phyloP scores from a whole-genome alignment of 768 basidiomycete species.

The Kwoniella pini region DNA sequence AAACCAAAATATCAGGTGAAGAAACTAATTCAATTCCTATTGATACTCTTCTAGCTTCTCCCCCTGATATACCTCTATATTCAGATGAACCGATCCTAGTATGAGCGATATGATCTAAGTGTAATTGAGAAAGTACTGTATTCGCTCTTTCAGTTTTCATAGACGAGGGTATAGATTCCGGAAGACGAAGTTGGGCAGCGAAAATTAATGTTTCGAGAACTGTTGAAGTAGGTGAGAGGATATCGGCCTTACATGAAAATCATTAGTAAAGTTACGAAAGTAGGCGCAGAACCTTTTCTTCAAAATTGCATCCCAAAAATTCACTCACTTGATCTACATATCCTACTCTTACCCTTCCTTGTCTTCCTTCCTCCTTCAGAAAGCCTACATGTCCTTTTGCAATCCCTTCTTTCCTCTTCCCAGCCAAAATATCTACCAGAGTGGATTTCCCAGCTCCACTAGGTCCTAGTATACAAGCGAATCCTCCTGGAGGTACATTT shows the following conservation, averaged over 20 bases:
- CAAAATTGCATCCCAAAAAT: neutral
- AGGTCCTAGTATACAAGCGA: conserved; percentile 90
- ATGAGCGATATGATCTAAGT: conserved; percentile 69
- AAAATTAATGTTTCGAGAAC: conserved; percentile 80
- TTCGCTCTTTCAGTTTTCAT: conserved; percentile 58
- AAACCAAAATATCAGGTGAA: conserved; percentile 75
- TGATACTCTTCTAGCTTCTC: conserved; percentile 85
- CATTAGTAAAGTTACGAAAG: too few relatives aligned
- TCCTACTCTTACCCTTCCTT: conserved; percentile 63
- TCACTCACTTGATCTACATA: conserved; percentile 67
- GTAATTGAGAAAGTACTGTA: conserved; percentile 72
- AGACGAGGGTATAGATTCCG: conserved; percentile 57
- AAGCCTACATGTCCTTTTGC: conserved; percentile 68
- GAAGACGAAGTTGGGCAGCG: conserved; percentile 79
- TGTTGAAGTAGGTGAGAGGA: conserved; percentile 75
- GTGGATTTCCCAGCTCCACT: conserved; percentile 92
- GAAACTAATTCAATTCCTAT: conserved; percentile 88
- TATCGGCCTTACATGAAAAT: conserved; percentile 65
- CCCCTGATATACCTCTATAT: conserved; percentile 81
- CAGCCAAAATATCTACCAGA: conserved; percentile 84
- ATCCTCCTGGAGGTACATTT: conserved; percentile 70
- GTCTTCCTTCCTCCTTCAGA: conserved; percentile 42
- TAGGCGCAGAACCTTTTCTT: too few relatives aligned
- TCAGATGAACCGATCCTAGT: conserved; percentile 73
- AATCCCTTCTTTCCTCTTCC: conserved; percentile 73